Evolutionary conservation across 192 early-diverging fungal species (phyloP), one percentile per base, ranked within the genome.

Genomic region (Coemansia sp.): DNA sequence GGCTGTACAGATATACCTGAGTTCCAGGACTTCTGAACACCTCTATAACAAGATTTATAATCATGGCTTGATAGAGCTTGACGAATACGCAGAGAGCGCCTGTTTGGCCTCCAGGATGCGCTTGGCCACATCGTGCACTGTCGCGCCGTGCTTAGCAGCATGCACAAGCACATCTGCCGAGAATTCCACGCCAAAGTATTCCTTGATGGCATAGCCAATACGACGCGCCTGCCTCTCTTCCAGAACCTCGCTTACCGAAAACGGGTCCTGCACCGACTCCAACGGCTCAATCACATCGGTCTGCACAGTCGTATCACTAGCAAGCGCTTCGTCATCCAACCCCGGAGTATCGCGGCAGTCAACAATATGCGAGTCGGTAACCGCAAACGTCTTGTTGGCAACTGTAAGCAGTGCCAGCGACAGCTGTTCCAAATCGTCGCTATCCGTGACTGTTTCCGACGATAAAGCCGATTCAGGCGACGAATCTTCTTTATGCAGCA

Each of bases 151-250:
- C 65, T 81, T 81, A 53, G 74, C 68, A 12, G 74, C 74, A 15
- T 66, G 55, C 3, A 74, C 64, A 23, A 71, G 71, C 34, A 72
- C 69, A 49, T 71, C 70, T 6, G 66, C 12, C 2, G 90, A 82
- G 76, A 97, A 94, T 61, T 97, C 92, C 37, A 97, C 83, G 20
- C 89, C 90, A 68, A 89, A 94, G 55, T 89, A 83, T 36, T 85
- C 69, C 49, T 86, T 85, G 55, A 95, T 87, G 10, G 82, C 89
- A 62, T 93, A 90, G 15, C 89, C 90, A 21, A 95, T 83, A 14
- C 91, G 80, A 51, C 74, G 71, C 3, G 87, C 83, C 49, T 85
- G 82, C 7, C 60, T 42, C 47, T 91, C 87, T 40, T 71, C 68
- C 40, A 76, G 50, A 31, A 68, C 64, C 28, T 56, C 64, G 28